Percentiles rank a stretch among this genome's conserved stretches.
phyloP scores from a whole-genome alignment of 257 asterid species.

The Przewalskia tangutica region DNA sequence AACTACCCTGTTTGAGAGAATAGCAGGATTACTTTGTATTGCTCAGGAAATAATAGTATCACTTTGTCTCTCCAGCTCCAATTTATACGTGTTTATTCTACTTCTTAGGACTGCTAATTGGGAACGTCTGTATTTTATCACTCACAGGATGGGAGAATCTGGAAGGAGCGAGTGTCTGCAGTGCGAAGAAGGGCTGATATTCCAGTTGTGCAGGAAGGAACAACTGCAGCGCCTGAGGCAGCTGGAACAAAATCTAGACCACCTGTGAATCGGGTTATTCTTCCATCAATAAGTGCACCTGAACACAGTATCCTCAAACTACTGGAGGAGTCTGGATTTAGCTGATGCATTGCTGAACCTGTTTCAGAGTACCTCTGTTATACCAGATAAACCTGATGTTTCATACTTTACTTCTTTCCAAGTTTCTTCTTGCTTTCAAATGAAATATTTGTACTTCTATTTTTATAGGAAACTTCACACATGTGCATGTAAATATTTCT shows the following conservation, averaged over 20 bases:
- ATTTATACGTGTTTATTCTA: not conserved
- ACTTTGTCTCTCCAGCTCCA: not conserved
- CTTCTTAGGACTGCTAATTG: not conserved
- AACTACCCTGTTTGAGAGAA: not conserved
- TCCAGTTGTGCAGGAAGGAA: constrained; percentile 39
- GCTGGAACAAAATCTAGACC: constrained; percentile 32
- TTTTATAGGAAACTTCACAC: not conserved
- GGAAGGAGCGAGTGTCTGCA: constrained; percentile 84
- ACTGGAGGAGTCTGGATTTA: constrained; percentile 39
- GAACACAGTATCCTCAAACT: constrained; percentile 33
- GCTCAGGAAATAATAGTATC: not conserved
- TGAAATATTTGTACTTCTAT: not conserved
- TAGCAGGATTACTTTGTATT: not conserved
- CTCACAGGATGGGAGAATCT: constrained; percentile 82
- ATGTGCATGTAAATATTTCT: constrained; percentile 1
- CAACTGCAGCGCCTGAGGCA: constrained; percentile 23
- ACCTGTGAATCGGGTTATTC: constrained; percentile 35
- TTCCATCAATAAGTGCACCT: constrained; percentile 42
- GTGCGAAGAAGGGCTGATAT: constrained; percentile 39
- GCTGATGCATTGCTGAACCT: constrained; percentile 1
- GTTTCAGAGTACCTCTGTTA: not conserved
- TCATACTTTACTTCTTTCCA: not conserved
- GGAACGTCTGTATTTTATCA: not conserved
- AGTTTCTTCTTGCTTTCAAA: not conserved
- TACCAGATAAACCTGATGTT: constrained; percentile 1